Conservation (phyloP, 805 yeast species). For the Saccharomycopsis fodiens region DNA sequence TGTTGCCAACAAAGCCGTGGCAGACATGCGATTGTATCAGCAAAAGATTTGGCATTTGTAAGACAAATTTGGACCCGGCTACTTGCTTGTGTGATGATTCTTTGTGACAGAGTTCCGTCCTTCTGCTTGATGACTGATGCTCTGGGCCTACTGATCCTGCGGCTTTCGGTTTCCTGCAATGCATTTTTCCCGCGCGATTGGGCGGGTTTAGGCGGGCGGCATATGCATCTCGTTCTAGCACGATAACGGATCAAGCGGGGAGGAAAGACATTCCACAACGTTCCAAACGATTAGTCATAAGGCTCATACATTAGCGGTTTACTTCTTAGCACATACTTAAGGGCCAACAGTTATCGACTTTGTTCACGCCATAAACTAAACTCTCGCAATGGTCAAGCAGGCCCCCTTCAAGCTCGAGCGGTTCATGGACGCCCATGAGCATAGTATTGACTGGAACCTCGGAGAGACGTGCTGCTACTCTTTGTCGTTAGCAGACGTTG, state of each 20-base stretch:
- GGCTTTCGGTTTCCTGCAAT: background rate
- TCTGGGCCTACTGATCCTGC: background rate
- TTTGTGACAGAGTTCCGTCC: too few relatives aligned
- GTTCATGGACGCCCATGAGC: conserved; percentile 46
- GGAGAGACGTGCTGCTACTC: conserved; percentile 49
- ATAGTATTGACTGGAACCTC: conserved; percentile 32
- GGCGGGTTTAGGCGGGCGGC: too few relatives aligned
- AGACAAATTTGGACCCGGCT: background rate
- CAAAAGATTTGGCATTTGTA: too few relatives aligned
- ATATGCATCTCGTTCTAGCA: too few relatives aligned
- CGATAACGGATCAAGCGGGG: too few relatives aligned
- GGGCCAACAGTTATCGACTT: too few relatives aligned
- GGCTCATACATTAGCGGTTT: too few relatives aligned
- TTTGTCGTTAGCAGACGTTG: conserved; percentile 33
- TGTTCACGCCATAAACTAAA: too few relatives aligned
- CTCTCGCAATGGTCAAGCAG: conserved; percentile 33
- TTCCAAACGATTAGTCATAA: too few relatives aligned
- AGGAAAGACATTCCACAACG: too few relatives aligned
- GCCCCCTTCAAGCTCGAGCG: conserved; percentile 44
- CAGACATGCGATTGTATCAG: conserved; percentile 78
- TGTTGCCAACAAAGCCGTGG: conserved; percentile 93
- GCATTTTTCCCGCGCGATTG: background rate
- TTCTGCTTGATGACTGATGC: too few relatives aligned
- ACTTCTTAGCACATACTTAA: too few relatives aligned
- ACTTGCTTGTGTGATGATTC: background rate